Conservation (phyloP, 1,284 basidiomycete species). For the Gymnopus androsaceus region DNA sequence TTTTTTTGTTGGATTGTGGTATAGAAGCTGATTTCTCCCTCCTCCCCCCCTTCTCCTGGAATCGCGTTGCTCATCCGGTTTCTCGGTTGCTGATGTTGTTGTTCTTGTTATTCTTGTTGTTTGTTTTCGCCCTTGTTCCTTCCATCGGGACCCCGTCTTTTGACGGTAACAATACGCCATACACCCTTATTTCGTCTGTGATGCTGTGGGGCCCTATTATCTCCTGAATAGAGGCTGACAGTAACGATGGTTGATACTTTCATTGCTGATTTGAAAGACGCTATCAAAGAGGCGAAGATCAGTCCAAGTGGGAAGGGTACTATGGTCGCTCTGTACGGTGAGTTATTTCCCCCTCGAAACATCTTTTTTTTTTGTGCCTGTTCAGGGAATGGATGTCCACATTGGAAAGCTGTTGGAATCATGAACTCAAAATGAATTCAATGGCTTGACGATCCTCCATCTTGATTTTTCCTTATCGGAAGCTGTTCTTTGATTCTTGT, state of each 20-base stretch:
- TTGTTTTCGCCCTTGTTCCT: no score
- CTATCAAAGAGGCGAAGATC: slow-evolving; percentile 63
- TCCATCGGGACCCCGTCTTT: no score
- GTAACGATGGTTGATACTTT: slow-evolving; percentile 77
- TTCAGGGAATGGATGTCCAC: neutral
- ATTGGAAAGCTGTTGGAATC: neutral
- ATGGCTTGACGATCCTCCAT: neutral
- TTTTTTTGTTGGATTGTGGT: neutral
- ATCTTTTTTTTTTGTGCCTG: slow-evolving; percentile 9
- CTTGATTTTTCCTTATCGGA: neutral
- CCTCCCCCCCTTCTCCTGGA: neutral
- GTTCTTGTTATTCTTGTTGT: no score
- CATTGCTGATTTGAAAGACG: slow-evolving; percentile 80
- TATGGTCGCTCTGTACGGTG: slow-evolving; percentile 89
- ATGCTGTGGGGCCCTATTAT: neutral
- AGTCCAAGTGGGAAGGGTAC: slow-evolving; percentile 66
- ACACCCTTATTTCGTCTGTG: neutral
- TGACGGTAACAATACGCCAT: no score
- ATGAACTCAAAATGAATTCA: neutral
- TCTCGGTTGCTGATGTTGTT: no score
- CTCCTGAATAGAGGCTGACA: slow-evolving; percentile 62
- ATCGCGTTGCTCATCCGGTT: no score
- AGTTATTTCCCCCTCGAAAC: slow-evolving; percentile 31
- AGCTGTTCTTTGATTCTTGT: neutral
- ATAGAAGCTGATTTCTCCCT: neutral